A percentile compares a stretch with the other conserved stretches of the same genome.
Conservation (phyloP, 2,329 filamentous ascomycete species). For the Aspergillus pseudoterreus region DNA sequence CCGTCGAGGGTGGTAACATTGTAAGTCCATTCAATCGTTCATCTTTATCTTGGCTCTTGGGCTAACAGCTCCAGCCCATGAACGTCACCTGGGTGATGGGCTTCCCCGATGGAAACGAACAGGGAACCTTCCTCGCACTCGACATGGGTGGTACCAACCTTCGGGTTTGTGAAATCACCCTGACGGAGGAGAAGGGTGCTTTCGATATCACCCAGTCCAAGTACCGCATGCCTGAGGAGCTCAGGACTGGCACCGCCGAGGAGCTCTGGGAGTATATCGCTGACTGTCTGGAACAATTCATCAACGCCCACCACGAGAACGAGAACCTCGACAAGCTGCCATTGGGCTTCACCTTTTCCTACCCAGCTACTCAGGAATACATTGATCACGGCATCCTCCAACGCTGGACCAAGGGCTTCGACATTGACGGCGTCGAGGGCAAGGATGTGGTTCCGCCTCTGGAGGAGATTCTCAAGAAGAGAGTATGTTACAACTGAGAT, state of each 20-base stretch:
- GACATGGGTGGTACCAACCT: constrained; percentile 97
- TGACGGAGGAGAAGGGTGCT: constrained; percentile 82
- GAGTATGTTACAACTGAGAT: constrained; percentile 44
- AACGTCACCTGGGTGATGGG: constrained; percentile 96
- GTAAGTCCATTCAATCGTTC: constrained; percentile 52
- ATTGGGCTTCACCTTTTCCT: constrained; percentile 94
- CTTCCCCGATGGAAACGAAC: constrained; percentile 81
- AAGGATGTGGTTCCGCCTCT: constrained; percentile 87
- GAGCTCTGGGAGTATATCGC: constrained; percentile 95
- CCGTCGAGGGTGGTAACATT: constrained; percentile 85
- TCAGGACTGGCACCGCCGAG: constrained; percentile 79
- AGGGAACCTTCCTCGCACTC: constrained; percentile 80
- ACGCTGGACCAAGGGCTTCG: constrained; percentile 96
- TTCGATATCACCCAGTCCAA: constrained; percentile 96
- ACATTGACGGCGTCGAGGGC: constrained; percentile 88
- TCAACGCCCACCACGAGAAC: constrained; percentile 75
- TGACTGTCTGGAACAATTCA: constrained; percentile 85
- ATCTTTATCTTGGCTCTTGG: neutral
- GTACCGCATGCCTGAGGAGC: constrained; percentile 88
- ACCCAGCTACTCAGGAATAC: constrained; percentile 87
- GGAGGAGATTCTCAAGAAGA: constrained; percentile 68
- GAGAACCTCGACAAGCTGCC: constrained; percentile 61
- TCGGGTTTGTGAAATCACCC: constrained; percentile 86
- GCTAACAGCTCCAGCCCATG: constrained; percentile 66
- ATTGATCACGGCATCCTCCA: constrained; percentile 91